Base-by-base conservation (phyloP, 108 stramenopile genomes). In the Cyclostephanos invisitatus region DNA sequence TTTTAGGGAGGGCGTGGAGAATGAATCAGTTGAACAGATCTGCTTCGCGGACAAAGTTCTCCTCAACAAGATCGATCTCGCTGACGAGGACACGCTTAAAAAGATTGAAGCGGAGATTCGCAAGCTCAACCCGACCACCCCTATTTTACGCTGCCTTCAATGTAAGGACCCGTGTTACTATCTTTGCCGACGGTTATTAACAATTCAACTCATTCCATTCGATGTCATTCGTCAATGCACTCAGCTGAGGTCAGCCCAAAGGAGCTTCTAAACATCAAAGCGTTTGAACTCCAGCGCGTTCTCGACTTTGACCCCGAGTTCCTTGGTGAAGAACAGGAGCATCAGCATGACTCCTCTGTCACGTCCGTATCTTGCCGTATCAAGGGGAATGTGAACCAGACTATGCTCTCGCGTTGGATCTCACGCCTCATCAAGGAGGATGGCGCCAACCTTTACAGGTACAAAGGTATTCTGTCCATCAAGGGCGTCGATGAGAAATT, bases 21-120 rank as follows among this genome's bases (percentile, higher is more conserved):
- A 98, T 73, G 98, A 99, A 77, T 85, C 97, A 0, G 93, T 91
- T 50, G 93, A 99, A 72, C 98, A 99, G 84, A 77, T 99, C 20
- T 91, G 81, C 73, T 97, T 93, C 75, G 89, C 92, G 38, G 92
- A 93, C 73, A 89, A 90, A 55, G 69, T 96, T 59, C 49, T 96
- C 2, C 69, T 96, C 65, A 96, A 96, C 89, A 96, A 96, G 76
- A 87, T 76, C 5, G 95, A 96, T 64, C 76, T 96, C 18, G 85
- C 71, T 21, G 61, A 65, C 15, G 77, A 75, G 14, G 75, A 75
- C 10, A 74, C 77, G 42, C 81, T 88, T 10, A 40, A 35, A 22
- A 46, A 58, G 11, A 89, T 91, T 63, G 85, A 89, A 54, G 55
- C 17, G 18, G 48, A 70, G 24, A 48, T 94, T 44, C 55, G 62